These are phyloP conservation scores for Penicillium atrosanguineum DNA, from an alignment of 495 filamentous ascomycete genomes.

Conservation along the genomic window DNA sequence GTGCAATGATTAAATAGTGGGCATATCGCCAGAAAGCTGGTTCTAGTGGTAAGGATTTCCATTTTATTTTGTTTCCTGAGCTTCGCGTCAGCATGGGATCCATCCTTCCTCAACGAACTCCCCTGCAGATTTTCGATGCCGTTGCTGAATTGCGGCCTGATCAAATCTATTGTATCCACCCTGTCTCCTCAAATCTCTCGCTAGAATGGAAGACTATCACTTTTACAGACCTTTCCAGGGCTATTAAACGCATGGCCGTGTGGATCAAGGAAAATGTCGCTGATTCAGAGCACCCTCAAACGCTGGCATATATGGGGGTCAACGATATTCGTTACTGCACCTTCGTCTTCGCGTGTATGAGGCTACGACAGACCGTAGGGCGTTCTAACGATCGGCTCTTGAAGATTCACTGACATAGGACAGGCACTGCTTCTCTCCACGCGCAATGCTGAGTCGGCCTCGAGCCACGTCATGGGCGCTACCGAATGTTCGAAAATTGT, in stretches of 20 bases:
- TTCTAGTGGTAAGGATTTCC: too few species aligned
- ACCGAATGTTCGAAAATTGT: conserved; percentile 34
- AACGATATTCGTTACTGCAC: conserved; percentile 27
- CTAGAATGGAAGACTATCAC: conserved; percentile 53
- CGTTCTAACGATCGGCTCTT: too few species aligned
- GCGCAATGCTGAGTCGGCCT: conserved; percentile 37
- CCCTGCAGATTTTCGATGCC: conserved; percentile 40
- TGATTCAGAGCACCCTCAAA: conserved; percentile 9
- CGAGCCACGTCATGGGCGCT: conserved; percentile 28
- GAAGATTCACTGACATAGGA: not conserved
- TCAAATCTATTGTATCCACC: conserved; percentile 40
- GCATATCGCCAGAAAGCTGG: too few species aligned
- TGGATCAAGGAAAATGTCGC: conserved; percentile 43
- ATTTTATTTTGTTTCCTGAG: not conserved
- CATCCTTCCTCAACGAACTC: not conserved
- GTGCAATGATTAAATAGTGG: too few species aligned
- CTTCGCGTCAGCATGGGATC: conserved; percentile 1
- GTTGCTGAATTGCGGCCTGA: conserved; percentile 36
- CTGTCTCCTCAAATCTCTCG: conserved; percentile 37
- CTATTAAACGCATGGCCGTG: conserved; percentile 50
- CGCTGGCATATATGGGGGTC: conserved; percentile 32
- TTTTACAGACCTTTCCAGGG: conserved; percentile 47
- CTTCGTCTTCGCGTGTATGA: conserved; percentile 29
- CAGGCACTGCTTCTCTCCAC: conserved; percentile 33
- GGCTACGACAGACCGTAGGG: conserved; percentile 18